Evolutionary conservation across 768 basidiomycete species (phyloP).

Genomic region (Rhodocollybia butyracea): DNA sequence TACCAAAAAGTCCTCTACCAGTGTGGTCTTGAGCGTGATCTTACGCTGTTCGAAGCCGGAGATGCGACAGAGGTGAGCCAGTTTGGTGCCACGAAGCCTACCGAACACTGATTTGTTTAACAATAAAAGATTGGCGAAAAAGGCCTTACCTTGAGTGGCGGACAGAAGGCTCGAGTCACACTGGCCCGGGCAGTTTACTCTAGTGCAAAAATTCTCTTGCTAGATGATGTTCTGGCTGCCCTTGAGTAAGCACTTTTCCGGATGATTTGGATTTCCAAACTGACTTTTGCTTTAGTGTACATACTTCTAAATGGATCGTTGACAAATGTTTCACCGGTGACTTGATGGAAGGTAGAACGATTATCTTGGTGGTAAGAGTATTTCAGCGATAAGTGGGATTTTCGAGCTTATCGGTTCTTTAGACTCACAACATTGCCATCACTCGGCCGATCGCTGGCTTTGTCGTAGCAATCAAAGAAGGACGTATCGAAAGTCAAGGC

Average conservation of each 20-base stretch:
- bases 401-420: neutral
- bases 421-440: slow-evolving; percentile 49
- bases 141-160: slow-evolving; percentile 56
- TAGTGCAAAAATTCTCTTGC: slow-evolving; percentile 55
- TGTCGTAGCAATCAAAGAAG: slow-evolving; percentile 45
- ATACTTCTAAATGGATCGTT: slow-evolving; percentile 81
- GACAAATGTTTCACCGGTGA: slow-evolving; percentile 78
- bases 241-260: slow-evolving; percentile 37
- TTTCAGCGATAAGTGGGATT: neutral
- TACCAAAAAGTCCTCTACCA: slow-evolving; percentile 78
- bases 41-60: slow-evolving; percentile 65
- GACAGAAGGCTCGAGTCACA: slow-evolving; percentile 42
- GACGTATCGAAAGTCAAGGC: slow-evolving; percentile 42
- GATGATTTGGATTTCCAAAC: slow-evolving; percentile 10
- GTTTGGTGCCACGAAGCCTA: too few species aligned
- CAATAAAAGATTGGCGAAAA: slow-evolving; percentile 77
- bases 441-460: slow-evolving; percentile 39
- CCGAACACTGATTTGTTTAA: too few species aligned
- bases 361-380: slow-evolving; percentile 68
- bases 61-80: slow-evolving; percentile 69
- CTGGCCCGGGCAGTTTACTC: slow-evolving; percentile 46
- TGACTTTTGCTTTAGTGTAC: slow-evolving; percentile 31
- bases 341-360: slow-evolving; percentile 72
- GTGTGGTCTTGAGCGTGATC: slow-evolving; percentile 69
- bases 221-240: slow-evolving; percentile 73